phyloP scores from a whole-genome alignment of 75 land plant genomes.

The Pinus albicaulis region DNA sequence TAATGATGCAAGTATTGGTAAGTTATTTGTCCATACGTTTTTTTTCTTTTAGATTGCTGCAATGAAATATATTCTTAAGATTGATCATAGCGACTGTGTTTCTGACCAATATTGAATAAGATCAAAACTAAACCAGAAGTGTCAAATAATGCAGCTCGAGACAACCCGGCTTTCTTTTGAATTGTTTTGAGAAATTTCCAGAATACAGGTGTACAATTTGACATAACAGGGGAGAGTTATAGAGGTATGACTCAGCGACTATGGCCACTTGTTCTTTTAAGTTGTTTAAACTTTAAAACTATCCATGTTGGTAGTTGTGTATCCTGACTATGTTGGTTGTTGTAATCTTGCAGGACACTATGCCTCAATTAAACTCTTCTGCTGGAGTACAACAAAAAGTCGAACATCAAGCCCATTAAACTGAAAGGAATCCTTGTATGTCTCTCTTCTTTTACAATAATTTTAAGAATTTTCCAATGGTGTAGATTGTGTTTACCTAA shows the following conservation, averaged over 20 bases:
- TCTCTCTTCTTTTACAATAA: background rate
- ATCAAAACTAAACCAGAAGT: background rate
- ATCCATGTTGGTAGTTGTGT: background rate
- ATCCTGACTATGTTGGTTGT: background rate
- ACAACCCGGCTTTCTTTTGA: conserved; percentile 16
- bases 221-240: conserved; percentile 24
- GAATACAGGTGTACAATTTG: conserved; percentile 13
- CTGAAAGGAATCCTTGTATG: conserved; percentile 50
- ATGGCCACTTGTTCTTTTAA: background rate
- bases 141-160: conserved; percentile 10
- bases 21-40: no score
- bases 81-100: no score
- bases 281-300: background rate
- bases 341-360: conserved; percentile 43
- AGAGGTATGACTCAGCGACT: conserved; percentile 11
- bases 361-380: conserved; percentile 45
- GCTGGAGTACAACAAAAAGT: conserved; percentile 28
- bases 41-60: no score
- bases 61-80: no score
- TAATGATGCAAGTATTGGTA: background rate
- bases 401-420: conserved; percentile 22
- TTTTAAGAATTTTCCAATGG: background rate
- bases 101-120: background rate
- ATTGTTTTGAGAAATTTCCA: conserved; percentile 19
- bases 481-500: no score